Evolutionary conservation across 2,329 filamentous ascomycete species (phyloP).

Genomic region (Coleophoma crateriformis): DNA sequence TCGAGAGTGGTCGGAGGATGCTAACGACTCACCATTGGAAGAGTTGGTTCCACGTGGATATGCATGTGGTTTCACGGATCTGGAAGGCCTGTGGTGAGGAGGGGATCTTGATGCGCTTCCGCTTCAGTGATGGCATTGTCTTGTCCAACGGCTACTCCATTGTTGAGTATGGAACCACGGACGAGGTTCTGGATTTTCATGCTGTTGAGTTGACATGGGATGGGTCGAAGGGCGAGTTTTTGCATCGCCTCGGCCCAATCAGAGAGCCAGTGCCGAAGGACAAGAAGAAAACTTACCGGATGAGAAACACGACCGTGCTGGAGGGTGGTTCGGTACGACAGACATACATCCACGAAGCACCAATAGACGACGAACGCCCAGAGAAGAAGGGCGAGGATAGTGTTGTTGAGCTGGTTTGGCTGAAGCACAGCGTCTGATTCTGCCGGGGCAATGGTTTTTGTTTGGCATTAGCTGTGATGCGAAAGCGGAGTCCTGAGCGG

Average conservation of each 20-base stretch:
- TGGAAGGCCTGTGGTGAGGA: constrained; percentile 17
- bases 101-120: constrained; percentile 35
- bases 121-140: constrained; percentile 33
- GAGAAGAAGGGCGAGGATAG: neutral
- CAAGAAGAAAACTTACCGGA: constrained; percentile 35
- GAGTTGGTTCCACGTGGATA: constrained; percentile 16
- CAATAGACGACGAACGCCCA: neutral
- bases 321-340: constrained; percentile 14
- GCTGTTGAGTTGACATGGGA: constrained; percentile 33
- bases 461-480: too few relatives aligned
- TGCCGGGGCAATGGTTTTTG: too few relatives aligned
- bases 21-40: constrained; percentile 22
- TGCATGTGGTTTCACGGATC: constrained; percentile 8
- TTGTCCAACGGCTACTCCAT: constrained; percentile 36
- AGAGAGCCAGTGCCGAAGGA: constrained; percentile 42
- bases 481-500: too few relatives aligned
- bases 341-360: constrained; percentile 12
- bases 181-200: constrained; percentile 13
- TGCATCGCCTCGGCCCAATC: constrained; percentile 43
- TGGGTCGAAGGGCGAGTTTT: constrained; percentile 36
- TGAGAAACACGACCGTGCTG: constrained; percentile 10
- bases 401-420: neutral
- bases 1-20: constrained; percentile 16
- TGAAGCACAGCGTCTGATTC: neutral
- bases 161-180: constrained; percentile 12